A percentile compares a stretch with the other conserved stretches of the same genome.
Conservation (phyloP, 352 stramenopile species). For the Blastocystis sp. region DNA sequence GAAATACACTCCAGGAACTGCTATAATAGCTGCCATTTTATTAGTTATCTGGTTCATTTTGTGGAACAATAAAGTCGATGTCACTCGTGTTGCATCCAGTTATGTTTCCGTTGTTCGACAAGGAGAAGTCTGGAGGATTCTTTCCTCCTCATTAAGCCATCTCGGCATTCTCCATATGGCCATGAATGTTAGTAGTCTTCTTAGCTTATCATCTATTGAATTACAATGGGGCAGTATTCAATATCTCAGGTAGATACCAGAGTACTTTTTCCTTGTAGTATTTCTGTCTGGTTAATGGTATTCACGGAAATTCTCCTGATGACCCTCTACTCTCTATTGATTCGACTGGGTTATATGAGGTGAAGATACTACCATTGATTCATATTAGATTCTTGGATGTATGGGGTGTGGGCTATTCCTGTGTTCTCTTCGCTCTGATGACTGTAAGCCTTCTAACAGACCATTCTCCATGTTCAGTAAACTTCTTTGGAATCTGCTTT, state of each 20-base stretch:
- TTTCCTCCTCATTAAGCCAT: conserved; percentile 50
- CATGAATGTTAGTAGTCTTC: conserved; percentile 49
- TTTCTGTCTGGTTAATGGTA: conserved; percentile 12
- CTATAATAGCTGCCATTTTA: background rate
- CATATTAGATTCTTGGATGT: background rate
- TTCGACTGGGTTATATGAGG: background rate
- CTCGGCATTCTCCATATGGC: conserved; percentile 20
- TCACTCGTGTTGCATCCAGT: background rate
- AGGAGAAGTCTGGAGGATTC: conserved; percentile 48
- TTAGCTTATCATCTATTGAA: conserved; percentile 21
- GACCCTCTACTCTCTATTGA: background rate
- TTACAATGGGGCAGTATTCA: background rate
- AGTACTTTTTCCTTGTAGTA: background rate
- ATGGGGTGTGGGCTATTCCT: conserved; percentile 38
- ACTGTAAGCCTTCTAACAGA: background rate
- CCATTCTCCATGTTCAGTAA: background rate
- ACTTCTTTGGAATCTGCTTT: conserved; percentile 45
- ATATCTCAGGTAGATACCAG: background rate
- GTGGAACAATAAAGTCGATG: conserved; percentile 48
- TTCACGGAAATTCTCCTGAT: background rate
- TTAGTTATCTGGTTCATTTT: conserved; percentile 29
- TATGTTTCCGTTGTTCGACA: conserved; percentile 16
- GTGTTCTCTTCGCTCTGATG: conserved; percentile 55
- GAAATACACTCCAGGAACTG: background rate
- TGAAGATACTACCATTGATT: background rate